phyloP scores from a whole-genome alignment of 1,284 basidiomycete species.

The Austropuccinia psidii region DNA sequence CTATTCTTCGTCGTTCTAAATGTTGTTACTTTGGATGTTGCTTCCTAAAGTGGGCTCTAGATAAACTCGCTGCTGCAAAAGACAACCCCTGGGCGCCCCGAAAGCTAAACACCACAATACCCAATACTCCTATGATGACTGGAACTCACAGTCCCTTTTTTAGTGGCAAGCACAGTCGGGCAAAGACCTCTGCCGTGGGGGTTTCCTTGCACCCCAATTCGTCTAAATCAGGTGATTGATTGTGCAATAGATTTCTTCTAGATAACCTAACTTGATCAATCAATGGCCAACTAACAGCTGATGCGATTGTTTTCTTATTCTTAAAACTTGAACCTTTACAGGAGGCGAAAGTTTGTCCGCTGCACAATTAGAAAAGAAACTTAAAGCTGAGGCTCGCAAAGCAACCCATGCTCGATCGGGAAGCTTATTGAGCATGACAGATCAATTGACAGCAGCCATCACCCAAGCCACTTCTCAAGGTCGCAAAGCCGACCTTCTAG shows the following conservation, averaged over 20 bases:
- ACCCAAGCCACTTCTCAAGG: constrained; percentile 46
- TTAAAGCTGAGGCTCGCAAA: constrained; percentile 40
- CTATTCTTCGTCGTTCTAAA: neutral
- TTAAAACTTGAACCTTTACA: no score
- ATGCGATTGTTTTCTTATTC: no score
- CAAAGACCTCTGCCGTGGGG: constrained; percentile 1
- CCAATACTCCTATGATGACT: constrained; percentile 14
- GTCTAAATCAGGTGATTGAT: no score
- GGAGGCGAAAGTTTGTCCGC: neutral
- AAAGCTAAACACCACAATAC: neutral
- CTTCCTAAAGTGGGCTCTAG: constrained; percentile 37
- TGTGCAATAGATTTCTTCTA: no score
- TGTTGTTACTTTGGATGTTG: neutral
- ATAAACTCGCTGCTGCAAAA: constrained; percentile 39
- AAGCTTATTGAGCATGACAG: constrained; percentile 27
- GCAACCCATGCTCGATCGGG: constrained; percentile 41
- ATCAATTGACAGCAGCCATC: constrained; percentile 38
- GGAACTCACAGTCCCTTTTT: neutral
- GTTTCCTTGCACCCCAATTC: constrained; percentile 1
- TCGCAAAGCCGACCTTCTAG: constrained; percentile 15
- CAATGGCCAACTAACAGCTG: no score
- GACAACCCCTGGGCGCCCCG: neutral
- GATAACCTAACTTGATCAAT: no score
- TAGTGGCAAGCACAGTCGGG: neutral
- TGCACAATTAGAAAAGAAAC: constrained; percentile 34